Conservation (phyloP, 345 rosid genomes). For the Aquilaria sinensis region DNA sequence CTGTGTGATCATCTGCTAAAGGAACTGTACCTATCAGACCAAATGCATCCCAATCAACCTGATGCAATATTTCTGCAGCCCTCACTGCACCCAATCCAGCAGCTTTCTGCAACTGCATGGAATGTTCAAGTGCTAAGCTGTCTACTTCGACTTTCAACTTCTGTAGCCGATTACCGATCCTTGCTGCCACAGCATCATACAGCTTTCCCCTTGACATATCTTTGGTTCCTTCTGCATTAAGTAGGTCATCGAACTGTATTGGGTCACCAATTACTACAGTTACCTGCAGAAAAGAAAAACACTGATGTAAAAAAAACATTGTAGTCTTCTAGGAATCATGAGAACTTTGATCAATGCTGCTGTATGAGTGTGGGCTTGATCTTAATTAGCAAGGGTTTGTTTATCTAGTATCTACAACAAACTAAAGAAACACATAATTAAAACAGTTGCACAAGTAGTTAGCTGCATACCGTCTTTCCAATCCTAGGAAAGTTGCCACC, state of each 20-base stretch:
- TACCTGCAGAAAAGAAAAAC: constrained; percentile 37
- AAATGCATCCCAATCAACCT: constrained; percentile 52
- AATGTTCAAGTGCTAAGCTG: constrained; percentile 45
- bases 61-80: constrained; percentile 39
- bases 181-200: constrained; percentile 80
- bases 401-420: background rate
- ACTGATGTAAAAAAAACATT: background rate
- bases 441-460: background rate
- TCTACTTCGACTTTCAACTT: constrained; percentile 66
- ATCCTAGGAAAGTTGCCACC: constrained; percentile 87
- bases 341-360: background rate
- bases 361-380: background rate
- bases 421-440: background rate
- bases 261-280: constrained; percentile 89
- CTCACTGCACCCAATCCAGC: constrained; percentile 19
- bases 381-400: background rate
- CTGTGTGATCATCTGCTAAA: constrained; percentile 4
- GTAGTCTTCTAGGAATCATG: too few species aligned
- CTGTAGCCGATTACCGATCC: constrained; percentile 56
- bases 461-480: constrained; percentile 69
- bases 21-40: constrained; percentile 31
- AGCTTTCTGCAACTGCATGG: constrained; percentile 15
- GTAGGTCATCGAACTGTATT: constrained; percentile 64
- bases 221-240: constrained; percentile 34
- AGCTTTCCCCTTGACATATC: constrained; percentile 54